phyloP scores from a whole-genome alignment of 345 rosid species.

The Litchi chinensis region DNA sequence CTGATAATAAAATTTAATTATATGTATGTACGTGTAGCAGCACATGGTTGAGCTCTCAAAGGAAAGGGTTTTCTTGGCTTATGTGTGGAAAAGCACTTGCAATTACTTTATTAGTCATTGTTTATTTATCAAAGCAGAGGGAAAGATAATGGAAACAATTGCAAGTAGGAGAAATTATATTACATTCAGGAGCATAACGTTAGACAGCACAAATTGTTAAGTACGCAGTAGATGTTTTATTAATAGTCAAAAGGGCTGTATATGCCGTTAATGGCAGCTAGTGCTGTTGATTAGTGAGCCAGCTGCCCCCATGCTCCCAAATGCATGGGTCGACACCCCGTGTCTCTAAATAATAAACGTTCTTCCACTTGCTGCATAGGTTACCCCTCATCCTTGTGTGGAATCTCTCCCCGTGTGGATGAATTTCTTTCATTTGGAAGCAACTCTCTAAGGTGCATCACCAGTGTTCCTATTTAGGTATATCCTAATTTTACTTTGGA shows the following conservation, averaged over 20 bases:
- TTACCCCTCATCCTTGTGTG: too few relatives aligned
- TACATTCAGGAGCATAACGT: background rate
- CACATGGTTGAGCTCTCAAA: conserved; percentile 15
- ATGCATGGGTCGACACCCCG: too few relatives aligned
- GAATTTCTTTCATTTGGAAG: too few relatives aligned
- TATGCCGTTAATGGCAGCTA: background rate
- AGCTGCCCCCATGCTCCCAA: too few relatives aligned
- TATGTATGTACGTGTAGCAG: background rate
- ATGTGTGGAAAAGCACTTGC: background rate
- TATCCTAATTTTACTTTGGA: too few relatives aligned
- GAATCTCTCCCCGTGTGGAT: too few relatives aligned
- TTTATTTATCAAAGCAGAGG: background rate
- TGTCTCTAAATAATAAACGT: too few relatives aligned
- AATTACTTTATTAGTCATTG: background rate
- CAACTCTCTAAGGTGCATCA: too few relatives aligned
- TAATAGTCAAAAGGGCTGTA: background rate
- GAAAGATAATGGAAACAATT: background rate
- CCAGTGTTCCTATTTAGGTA: too few relatives aligned
- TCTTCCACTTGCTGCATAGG: too few relatives aligned
- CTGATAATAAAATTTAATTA: background rate
- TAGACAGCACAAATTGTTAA: background rate
- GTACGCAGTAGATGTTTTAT: background rate
- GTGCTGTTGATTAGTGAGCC: too few relatives aligned
- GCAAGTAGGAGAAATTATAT: background rate
- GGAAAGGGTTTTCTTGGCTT: conserved; percentile 31